Evolutionary conservation across 2,329 filamentous ascomycete species (phyloP), one percentile per base, ranked within the genome.

Genomic region (Fusarium secorum): DNA sequence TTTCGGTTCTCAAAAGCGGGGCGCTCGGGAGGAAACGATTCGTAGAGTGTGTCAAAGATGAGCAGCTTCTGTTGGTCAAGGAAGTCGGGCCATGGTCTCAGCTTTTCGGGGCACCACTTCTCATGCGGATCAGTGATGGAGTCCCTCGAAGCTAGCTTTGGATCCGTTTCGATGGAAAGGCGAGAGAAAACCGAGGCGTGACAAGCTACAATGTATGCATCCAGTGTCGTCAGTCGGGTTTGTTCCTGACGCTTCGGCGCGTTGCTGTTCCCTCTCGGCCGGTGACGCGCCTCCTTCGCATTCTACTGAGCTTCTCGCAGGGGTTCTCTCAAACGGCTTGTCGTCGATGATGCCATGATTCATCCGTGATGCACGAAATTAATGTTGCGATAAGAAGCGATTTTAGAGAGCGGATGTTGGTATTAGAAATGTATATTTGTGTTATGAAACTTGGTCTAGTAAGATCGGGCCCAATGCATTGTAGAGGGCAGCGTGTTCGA

Each of bases 401-500:
- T 41, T 41, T 41, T 14, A 14, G n/a, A 41, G 38, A 14, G 38
- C 13, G 38, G 38, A 41, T 41, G 13, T 41, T 41, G 10, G 38
- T 20, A 41, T 22, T 14, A 14, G n/a, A 41, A 22, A 41, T 9
- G 38, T 41, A 11, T 41, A 20, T 41, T 41, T 41, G 38, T 41
- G 38, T 41, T 41, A 5, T 41, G 38, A 41, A 41, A 90, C 81
- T 94, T 94, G 41, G 96, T 98, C 86, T 96, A 98, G 28, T 30
- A 30, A 30, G 28, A 30, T 30, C 28, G 28, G 28, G 28, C 28
- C 28, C 28, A 30, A 30, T 30, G 28, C 28, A 30, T 30, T 30
- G 28, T 30, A 30, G 28, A 30, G 11, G 28, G 28, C 28, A 30
- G 28, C 28, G 28, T 30, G 87, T 98, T 98, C 30, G 30, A 32